Base-by-base conservation (phyloP, 352 stramenopile genomes). In the Phytophthora melonis region DNA sequence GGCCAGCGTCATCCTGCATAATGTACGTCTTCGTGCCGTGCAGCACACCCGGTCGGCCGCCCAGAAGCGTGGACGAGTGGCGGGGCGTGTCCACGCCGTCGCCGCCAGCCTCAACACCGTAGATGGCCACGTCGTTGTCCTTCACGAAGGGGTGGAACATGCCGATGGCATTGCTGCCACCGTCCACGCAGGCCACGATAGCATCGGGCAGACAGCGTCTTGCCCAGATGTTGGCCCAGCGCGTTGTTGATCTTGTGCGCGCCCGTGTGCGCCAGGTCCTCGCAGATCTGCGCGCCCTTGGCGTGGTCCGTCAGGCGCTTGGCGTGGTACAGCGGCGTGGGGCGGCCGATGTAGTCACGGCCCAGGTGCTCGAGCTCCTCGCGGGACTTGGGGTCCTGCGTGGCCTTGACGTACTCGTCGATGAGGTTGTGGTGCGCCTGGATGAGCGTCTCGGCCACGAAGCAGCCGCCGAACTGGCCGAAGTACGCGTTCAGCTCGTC, bases 171-270 rank as follows among this genome's bases (percentile, higher is more conserved):
- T 99, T 99, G 52, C 93, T 99, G 56, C 98, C 98, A 62, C 98
- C 98, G 19, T 97, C 98, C 19, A 99, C 98, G 76, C 97, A 99
- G 0, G 98, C 98, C 34, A 99, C 89, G 53, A 99, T 95, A 25
- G 97, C 93, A 78, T 99, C 97, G 0, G 98, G 98, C 5, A 99
- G 84, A 39, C 90, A 90, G 3, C 19, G 90, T 89, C 87, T 99
- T 99, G 59, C 97, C 97, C 62, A 99, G 88, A 13, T 92, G 93
- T 75, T 99, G 97, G 8, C 97, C 98, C 68, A 99, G 90, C 23
- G 97, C 97, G 79, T 99, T 99, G 88, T 99, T 99, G 83, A 99
- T 99, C 80, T 99, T 99, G 92, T 99, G 98, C 5, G 98, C 97
- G 54, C 98, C 97, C 11, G 98, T 99, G 83, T 99, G 98, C 10